Conservation (phyloP, 2,329 filamentous ascomycete genomes). For the Fusarium denticulatum region DNA sequence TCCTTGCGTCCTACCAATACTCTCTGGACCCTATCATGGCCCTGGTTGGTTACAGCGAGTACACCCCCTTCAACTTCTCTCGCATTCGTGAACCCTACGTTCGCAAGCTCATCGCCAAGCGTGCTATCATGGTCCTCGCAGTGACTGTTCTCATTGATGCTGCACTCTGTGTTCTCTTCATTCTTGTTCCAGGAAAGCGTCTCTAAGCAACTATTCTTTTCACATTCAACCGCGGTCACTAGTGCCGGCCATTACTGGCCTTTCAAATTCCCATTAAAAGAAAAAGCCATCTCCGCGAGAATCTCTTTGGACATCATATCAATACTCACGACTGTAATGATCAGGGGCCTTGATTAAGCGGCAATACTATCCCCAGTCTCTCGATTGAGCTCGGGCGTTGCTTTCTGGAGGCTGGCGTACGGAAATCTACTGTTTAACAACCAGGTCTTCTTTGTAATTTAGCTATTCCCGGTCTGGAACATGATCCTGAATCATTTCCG, state of each 20-base stretch:
- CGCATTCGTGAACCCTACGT: constrained; percentile 91
- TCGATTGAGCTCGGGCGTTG: constrained; percentile 22
- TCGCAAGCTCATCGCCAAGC: constrained; percentile 82
- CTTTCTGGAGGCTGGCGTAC: constrained; percentile 39
- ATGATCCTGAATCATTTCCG: constrained; percentile 26
- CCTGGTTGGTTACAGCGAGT: constrained; percentile 90
- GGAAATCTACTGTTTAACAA: constrained; percentile 39
- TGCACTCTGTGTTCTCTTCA: constrained; percentile 88
- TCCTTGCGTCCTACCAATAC: constrained; percentile 92
- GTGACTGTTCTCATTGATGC: constrained; percentile 81
- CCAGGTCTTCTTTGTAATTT: constrained; percentile 42
- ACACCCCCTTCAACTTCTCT: constrained; percentile 93
- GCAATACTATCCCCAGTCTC: constrained; percentile 28
- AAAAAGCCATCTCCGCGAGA: constrained; percentile 29
- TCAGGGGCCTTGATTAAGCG: constrained; percentile 36
- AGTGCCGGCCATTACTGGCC: constrained; percentile 41
- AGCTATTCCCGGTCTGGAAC: constrained; percentile 29
- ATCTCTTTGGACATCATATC: constrained; percentile 24
- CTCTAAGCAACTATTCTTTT: constrained; percentile 58
- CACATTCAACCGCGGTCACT: constrained; percentile 23
- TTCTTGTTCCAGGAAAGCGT: constrained; percentile 90
- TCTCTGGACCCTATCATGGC: constrained; percentile 92
- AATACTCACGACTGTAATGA: constrained; percentile 46
- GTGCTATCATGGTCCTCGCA: constrained; percentile 81
- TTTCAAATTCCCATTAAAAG: constrained; percentile 10